These are phyloP conservation scores for Vanderwaltozyma yarrowii DNA, from an alignment of 805 yeast genomes.

Conservation along the genomic window DNA sequence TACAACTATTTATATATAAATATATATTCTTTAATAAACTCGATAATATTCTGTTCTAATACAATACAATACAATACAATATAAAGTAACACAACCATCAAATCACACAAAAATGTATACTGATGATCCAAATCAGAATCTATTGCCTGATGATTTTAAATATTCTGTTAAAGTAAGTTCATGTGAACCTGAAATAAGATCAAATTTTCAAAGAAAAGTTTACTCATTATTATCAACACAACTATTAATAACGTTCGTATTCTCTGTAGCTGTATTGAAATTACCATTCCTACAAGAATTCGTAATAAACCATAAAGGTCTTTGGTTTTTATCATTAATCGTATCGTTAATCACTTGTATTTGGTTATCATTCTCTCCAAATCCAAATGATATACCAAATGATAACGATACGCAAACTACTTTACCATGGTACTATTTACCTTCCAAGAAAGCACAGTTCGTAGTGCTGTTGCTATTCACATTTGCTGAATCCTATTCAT, in stretches of 20 bases:
- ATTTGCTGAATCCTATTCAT: slow-evolving; percentile 57
- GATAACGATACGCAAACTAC: neutral
- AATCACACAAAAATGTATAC: neutral
- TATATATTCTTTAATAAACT: too few relatives aligned
- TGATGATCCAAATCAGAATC: neutral
- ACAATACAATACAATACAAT: too few relatives aligned
- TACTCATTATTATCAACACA: slow-evolving; percentile 63
- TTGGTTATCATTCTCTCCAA: slow-evolving; percentile 52
- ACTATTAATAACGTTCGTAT: slow-evolving; percentile 46
- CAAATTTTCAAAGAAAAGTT: slow-evolving; percentile 68
- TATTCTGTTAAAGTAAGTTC: slow-evolving; percentile 67
- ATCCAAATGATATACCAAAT: slow-evolving; percentile 43
- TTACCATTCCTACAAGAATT: slow-evolving; percentile 35
- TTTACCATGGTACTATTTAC: slow-evolving; percentile 23
- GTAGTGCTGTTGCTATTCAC: slow-evolving; percentile 58
- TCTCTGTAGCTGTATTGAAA: slow-evolving; percentile 13
- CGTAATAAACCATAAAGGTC: slow-evolving; percentile 44
- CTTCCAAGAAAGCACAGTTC: slow-evolving; percentile 28
- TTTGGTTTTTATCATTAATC: slow-evolving; percentile 43
- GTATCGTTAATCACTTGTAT: slow-evolving; percentile 58
- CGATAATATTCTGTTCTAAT: too few relatives aligned
- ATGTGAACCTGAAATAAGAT: slow-evolving; percentile 67
- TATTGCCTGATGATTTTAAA: slow-evolving; percentile 73
- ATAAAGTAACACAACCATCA: too few relatives aligned
- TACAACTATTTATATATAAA: too few relatives aligned